These are phyloP conservation scores for Trichoderma oligosporum DNA, from an alignment of 2,329 filamentous ascomycete species.

Conservation along the genomic window DNA sequence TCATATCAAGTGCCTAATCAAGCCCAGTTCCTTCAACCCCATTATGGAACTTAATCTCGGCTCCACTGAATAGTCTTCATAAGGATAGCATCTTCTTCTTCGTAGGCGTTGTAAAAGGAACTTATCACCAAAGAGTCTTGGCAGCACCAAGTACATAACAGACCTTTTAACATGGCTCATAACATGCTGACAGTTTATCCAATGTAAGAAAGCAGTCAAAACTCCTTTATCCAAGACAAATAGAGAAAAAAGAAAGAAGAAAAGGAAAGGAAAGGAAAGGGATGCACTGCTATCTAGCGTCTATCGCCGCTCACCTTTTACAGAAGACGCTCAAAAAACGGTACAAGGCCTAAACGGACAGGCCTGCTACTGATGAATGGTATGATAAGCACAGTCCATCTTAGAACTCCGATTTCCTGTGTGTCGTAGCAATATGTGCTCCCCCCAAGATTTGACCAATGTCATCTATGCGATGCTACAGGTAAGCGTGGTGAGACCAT, in stretches of 20 bases:
- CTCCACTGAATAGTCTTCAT: background rate
- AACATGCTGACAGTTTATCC: background rate
- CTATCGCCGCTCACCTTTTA: constrained; percentile 1
- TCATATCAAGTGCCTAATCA: background rate
- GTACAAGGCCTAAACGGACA: background rate
- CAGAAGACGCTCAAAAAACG: constrained; percentile 1
- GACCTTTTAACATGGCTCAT: background rate
- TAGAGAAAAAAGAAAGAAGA: background rate
- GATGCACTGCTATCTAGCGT: constrained; percentile 4
- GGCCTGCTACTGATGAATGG: background rate
- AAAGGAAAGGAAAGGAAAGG: background rate
- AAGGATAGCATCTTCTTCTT: background rate
- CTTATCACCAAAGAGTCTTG: background rate
- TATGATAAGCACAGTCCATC: background rate
- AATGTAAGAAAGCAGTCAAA: background rate
- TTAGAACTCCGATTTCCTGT: background rate
- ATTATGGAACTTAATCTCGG: background rate
- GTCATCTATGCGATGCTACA: constrained; percentile 14
- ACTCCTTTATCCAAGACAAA: background rate
- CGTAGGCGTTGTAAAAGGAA: background rate
- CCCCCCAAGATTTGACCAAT: background rate
- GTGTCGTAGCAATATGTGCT: background rate
- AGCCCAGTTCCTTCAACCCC: background rate
- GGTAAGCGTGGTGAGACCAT: constrained; percentile 11
- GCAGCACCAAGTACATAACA: background rate